Conservation (phyloP, 768 basidiomycete genomes). For the Suillus brevipes region DNA sequence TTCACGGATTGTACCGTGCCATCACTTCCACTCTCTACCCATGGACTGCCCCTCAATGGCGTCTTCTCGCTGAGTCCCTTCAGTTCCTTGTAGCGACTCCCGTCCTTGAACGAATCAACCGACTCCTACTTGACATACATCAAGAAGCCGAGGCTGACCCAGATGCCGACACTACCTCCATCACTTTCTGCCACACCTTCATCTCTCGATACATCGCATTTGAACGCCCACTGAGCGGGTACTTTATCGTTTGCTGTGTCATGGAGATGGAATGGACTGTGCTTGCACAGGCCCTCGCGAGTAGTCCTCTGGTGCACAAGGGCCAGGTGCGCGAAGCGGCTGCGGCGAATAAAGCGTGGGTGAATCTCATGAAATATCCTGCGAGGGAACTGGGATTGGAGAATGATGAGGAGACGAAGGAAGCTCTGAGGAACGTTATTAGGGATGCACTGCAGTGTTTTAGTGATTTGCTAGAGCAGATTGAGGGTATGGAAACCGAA, state of each 20-base stretch:
- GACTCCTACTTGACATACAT: conserved; percentile 60
- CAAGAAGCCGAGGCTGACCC: conserved; percentile 51
- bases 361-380: conserved; percentile 58
- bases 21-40: conserved; percentile 75
- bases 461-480: conserved; percentile 72
- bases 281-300: conserved; percentile 66
- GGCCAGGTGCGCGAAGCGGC: conserved; percentile 56
- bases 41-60: conserved; percentile 74
- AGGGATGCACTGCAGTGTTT: conserved; percentile 74
- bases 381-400: conserved; percentile 40
- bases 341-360: conserved; percentile 84
- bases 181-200: conserved; percentile 66
- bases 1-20: conserved; percentile 87
- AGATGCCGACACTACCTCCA: conserved; percentile 35
- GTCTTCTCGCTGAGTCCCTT: conserved; percentile 50
- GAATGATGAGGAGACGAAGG: conserved; percentile 35
- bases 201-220: conserved; percentile 72
- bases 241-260: conserved; percentile 88
- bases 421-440: conserved; percentile 48
- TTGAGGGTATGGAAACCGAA: conserved; percentile 80
- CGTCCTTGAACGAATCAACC: conserved; percentile 72
- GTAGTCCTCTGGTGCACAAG: conserved; percentile 30
- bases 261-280: conserved; percentile 85
- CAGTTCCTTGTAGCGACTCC: conserved; percentile 62
- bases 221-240: conserved; percentile 80